A percentile compares a stretch with the other conserved stretches of the same genome.
Evolutionary conservation across 495 filamentous ascomycete genomes (phyloP).

Genomic region (Neurospora hispaniola): DNA sequence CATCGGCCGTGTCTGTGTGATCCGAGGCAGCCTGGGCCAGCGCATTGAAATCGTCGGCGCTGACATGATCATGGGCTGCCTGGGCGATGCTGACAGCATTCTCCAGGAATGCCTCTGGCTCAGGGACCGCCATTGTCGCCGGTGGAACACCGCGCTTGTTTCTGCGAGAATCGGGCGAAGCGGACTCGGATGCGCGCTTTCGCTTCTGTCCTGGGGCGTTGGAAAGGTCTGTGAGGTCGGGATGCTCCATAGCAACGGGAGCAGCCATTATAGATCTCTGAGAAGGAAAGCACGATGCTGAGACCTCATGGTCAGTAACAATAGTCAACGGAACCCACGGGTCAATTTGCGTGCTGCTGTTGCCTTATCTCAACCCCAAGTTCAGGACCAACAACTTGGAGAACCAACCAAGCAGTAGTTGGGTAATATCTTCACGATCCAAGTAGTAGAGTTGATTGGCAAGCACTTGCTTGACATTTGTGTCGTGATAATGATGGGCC

Average conservation of each 20-base stretch:
- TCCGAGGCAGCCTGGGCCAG: conserved; percentile 38
- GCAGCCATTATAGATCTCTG: conserved; percentile 29
- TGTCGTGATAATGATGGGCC: not conserved
- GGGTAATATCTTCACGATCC: not conserved
- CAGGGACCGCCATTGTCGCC: conserved; percentile 25
- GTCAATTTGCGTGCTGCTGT: not conserved
- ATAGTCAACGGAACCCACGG: not conserved
- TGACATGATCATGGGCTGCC: conserved; percentile 30
- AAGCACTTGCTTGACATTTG: not conserved
- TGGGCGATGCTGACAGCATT: conserved; percentile 37
- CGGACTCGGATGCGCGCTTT: conserved; percentile 32
- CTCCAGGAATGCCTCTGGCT: conserved; percentile 32
- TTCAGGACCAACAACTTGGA: not conserved
- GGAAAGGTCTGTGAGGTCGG: conserved; percentile 19
- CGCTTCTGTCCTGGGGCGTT: conserved; percentile 33
- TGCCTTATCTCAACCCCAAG: not conserved
- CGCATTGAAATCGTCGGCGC: conserved; percentile 37
- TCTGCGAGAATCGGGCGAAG: conserved; percentile 33
- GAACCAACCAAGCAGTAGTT: not conserved
- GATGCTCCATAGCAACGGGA: conserved; percentile 31
- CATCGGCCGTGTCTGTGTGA: conserved; percentile 34
- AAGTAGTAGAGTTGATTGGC: not conserved
- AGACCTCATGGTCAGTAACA: not conserved
- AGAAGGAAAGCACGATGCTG: not conserved
- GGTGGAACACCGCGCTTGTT: conserved; percentile 33